These are phyloP conservation scores for Bauhinia variegata DNA, from an alignment of 306 rosid species.

Conservation along the genomic window DNA sequence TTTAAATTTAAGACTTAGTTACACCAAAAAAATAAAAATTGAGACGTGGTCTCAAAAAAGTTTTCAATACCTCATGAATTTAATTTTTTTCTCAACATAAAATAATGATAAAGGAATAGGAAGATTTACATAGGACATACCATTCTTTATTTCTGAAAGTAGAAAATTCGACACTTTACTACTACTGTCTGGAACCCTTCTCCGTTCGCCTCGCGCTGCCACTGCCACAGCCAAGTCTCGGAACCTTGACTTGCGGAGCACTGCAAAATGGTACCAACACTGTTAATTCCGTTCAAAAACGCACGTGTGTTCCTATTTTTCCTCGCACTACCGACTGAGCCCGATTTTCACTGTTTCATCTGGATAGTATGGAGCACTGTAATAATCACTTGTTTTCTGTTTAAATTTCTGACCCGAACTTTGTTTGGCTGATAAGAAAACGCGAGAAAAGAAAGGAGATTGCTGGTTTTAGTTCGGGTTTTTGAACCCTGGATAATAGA, in stretches of 20 bases:
- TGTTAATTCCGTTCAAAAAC: too few relatives aligned
- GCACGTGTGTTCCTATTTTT: too few relatives aligned
- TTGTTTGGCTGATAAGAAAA: conserved; percentile 21
- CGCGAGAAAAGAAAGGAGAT: neutral
- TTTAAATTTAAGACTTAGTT: too few relatives aligned
- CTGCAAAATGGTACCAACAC: neutral
- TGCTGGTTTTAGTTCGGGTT: neutral
- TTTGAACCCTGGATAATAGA: neutral
- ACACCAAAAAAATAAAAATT: too few relatives aligned
- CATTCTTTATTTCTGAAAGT: too few relatives aligned
- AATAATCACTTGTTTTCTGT: neutral
- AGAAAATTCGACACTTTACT: too few relatives aligned
- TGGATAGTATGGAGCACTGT: too few relatives aligned
- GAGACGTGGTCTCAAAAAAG: too few relatives aligned
- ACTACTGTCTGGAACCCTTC: neutral
- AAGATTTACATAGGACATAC: too few relatives aligned
- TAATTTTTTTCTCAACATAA: too few relatives aligned
- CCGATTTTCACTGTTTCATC: neutral
- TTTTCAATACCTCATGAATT: too few relatives aligned
- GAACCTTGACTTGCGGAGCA: neutral
- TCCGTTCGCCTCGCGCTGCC: neutral
- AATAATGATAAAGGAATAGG: too few relatives aligned
- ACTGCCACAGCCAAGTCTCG: conserved; percentile 1
- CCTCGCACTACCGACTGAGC: neutral
- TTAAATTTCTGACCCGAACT: neutral